These are phyloP conservation scores for Suhomyces yuchorum DNA, from an alignment of 1,139 yeast species.

Conservation along the genomic window DNA sequence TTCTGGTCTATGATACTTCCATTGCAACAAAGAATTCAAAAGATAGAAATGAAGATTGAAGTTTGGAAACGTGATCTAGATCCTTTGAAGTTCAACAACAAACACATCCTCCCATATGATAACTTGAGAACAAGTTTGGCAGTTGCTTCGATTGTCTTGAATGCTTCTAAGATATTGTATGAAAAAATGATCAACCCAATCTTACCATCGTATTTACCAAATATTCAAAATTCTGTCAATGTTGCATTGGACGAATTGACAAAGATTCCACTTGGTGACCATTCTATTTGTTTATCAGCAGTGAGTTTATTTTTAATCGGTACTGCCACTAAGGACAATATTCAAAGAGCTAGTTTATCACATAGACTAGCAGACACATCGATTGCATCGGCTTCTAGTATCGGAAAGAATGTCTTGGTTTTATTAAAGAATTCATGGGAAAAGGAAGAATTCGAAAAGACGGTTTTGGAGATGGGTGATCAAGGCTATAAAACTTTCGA, in stretches of 20 bases:
- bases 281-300: conserved; percentile 21
- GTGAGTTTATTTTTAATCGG: conserved; percentile 32
- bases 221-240: conserved; percentile 26
- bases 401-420: conserved; percentile 16
- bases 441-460: conserved; percentile 13
- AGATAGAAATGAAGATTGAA: conserved; percentile 11
- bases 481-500: conserved; percentile 20
- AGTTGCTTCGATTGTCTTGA: conserved; percentile 17
- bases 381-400: conserved; percentile 13
- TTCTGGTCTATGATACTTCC: conserved; percentile 19
- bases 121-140: conserved; percentile 19
- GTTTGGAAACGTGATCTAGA: conserved; percentile 15
- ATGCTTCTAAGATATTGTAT: conserved; percentile 16
- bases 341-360: conserved; percentile 25
- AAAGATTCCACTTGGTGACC: conserved; percentile 18
- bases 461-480: conserved; percentile 15
- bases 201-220: conserved; percentile 23
- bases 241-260: conserved; percentile 23
- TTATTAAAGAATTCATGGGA: conserved; percentile 17
- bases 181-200: conserved; percentile 27
- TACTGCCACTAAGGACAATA: conserved; percentile 23
- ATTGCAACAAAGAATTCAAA: conserved; percentile 9
- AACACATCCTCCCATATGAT: conserved; percentile 10
- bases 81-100: conserved; percentile 1
- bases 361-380: conserved; percentile 19